Conservation (phyloP, 78 protist species). For the Dictyostelium citrinum region DNA sequence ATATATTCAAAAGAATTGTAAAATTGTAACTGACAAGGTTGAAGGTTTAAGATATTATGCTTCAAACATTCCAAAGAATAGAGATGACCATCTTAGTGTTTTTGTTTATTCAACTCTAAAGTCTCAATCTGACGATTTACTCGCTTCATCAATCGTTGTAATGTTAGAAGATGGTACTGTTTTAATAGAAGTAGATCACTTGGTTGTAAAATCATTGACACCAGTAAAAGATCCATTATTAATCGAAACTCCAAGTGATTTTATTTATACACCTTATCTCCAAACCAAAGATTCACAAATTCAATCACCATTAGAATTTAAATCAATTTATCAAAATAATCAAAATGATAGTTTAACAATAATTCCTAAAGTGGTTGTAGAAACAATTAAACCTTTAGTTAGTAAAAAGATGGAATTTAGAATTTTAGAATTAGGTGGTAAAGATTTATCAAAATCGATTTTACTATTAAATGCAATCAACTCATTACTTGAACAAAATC, state of each 20-base stretch:
- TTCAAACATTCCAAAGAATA: background rate
- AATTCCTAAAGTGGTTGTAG: background rate
- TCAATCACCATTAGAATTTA: background rate
- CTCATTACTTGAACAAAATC: background rate
- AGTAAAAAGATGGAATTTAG: background rate
- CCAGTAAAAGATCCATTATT: background rate
- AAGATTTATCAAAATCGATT: background rate
- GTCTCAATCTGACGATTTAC: background rate
- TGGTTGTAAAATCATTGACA: background rate
- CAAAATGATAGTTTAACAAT: background rate
- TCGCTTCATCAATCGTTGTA: background rate
- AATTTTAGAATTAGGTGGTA: background rate
- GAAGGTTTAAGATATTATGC: background rate
- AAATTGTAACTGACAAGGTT: slow-evolving; percentile 33
- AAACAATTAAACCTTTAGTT: background rate
- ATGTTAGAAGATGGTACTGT: background rate
- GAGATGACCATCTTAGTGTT: background rate
- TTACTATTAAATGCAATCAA: background rate
- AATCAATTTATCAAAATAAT: background rate
- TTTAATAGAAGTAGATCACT: background rate
- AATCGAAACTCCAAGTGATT: background rate
- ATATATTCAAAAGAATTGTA: background rate
- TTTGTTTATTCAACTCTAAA: background rate
- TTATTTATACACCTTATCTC: background rate
- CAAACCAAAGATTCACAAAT: background rate